A percentile compares a stretch with the other conserved stretches of the same genome.
These are phyloP conservation scores for slime mould (Dictyostelium discoideum) DNA, from an alignment of 78 protist species.

Conservation along the genomic window dicty_2.7 NC_007090.3:1121501-1122000, in stretches of 20 bases:
- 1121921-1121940: constrained; percentile 73
- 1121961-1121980: neutral
- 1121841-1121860: too few species aligned
- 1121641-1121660: neutral
- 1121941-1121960: constrained; percentile 35
- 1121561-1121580: neutral
- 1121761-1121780: too few species aligned
- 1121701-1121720: neutral
- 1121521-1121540: neutral
- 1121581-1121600: neutral
- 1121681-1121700: too few species aligned
- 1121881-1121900: neutral
- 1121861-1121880: too few species aligned
- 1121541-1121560: neutral
- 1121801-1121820: too few species aligned
- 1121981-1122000: neutral
- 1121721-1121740: neutral
- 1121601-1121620: neutral
- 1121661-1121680: neutral
- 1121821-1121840: too few species aligned
- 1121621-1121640: neutral
- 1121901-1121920: neutral
- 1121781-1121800: too few species aligned
- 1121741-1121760: too few species aligned
- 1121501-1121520: neutral